Conservation (phyloP, 106 monocot species). For the Ottelia alismoides region DNA sequence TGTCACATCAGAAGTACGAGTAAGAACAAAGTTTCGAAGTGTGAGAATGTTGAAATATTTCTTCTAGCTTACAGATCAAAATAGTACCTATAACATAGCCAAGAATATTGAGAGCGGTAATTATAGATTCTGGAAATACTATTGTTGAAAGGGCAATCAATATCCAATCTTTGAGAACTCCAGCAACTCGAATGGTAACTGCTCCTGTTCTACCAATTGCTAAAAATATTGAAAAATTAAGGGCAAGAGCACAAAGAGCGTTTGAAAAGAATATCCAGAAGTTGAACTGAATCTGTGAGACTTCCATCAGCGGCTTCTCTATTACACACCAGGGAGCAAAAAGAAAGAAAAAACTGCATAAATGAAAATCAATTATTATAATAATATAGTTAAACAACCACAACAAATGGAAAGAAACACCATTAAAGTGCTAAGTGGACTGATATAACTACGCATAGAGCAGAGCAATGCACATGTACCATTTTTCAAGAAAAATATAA, state of each 20-base stretch:
- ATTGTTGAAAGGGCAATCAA: slow-evolving; percentile 87
- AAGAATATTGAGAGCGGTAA: slow-evolving; percentile 71
- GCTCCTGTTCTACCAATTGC: slow-evolving; percentile 95
- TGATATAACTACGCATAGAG: no score
- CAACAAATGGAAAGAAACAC: no score
- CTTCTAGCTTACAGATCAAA: no score
- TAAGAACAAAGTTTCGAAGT: neutral
- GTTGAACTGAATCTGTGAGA: slow-evolving; percentile 79
- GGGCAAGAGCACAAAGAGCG: slow-evolving; percentile 82
- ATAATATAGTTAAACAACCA: no score
- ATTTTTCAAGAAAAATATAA: no score
- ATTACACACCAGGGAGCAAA: slow-evolving; percentile 80
- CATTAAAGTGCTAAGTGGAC: no score
- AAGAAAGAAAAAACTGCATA: slow-evolving; percentile 74
- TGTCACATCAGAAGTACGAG: slow-evolving; percentile 11
- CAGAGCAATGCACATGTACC: no score
- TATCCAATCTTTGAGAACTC: slow-evolving; percentile 98
- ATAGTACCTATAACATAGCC: slow-evolving; percentile 81
- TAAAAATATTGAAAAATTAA: slow-evolving; percentile 91
- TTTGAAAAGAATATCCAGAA: slow-evolving; percentile 88
- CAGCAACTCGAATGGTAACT: slow-evolving; percentile 86
- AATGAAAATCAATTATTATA: no score
- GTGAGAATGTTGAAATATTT: no score
- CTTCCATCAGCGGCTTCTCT: slow-evolving; percentile 66
- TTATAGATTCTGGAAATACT: slow-evolving; percentile 84